phyloP scores from a whole-genome alignment of 2,329 filamentous ascomycete genomes.

The Cladosporium sp. region DNA sequence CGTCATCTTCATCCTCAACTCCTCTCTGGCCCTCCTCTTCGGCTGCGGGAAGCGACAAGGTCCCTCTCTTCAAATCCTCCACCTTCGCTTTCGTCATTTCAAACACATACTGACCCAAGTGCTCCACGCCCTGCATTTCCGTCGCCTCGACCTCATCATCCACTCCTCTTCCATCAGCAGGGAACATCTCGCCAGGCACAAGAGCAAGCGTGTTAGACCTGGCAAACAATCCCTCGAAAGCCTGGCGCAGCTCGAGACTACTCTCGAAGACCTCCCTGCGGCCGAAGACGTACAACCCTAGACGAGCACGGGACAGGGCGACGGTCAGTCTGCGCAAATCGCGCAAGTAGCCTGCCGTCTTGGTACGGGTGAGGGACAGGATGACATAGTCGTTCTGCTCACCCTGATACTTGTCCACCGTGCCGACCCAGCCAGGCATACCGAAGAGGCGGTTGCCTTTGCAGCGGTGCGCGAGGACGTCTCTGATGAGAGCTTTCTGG shows the following conservation, averaged over 20 bases:
- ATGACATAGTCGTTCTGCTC: slow-evolving; percentile 99
- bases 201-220: slow-evolving; percentile 63
- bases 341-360: slow-evolving; percentile 83
- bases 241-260: slow-evolving; percentile 80
- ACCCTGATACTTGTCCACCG: slow-evolving; percentile 97
- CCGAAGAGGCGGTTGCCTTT: slow-evolving; percentile 80
- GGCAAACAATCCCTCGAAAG: slow-evolving; percentile 76
- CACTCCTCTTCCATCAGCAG: slow-evolving; percentile 51
- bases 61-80: slow-evolving; percentile 49
- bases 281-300: slow-evolving; percentile 89
- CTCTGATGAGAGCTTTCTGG: slow-evolving; percentile 79
- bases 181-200: slow-evolving; percentile 82
- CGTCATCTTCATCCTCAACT: slow-evolving; percentile 26
- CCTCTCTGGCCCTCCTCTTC: slow-evolving; percentile 5
- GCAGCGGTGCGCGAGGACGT: slow-evolving; percentile 81
- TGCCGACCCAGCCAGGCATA: slow-evolving; percentile 82
- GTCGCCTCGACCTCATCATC: slow-evolving; percentile 55
- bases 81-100: slow-evolving; percentile 83
- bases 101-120: slow-evolving; percentile 91
- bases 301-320: slow-evolving; percentile 82
- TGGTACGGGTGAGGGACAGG: slow-evolving; percentile 84
- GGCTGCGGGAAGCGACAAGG: slow-evolving; percentile 24
- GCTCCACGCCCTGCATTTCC: slow-evolving; percentile 86
- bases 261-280: slow-evolving; percentile 83
- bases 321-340: slow-evolving; percentile 93